phyloP scores from a whole-genome alignment of 2,329 filamentous ascomycete genomes.

The Geosmithia putterillii region DNA sequence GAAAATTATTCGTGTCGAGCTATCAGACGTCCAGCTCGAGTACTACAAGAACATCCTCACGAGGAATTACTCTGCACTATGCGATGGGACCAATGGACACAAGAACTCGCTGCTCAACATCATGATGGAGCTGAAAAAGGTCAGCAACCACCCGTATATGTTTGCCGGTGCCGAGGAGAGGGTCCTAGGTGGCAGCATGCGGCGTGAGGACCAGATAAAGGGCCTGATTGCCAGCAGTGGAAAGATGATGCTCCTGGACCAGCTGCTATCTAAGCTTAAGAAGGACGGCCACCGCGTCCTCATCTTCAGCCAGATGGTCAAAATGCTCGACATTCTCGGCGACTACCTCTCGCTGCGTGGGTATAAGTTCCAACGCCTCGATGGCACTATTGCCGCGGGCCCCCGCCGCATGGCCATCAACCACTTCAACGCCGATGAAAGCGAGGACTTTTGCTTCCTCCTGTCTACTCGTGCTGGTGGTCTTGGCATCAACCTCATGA shows the following conservation, averaged over 20 bases:
- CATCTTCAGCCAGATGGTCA: conserved; percentile 99
- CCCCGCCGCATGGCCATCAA: conserved; percentile 90
- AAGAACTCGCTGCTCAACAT: conserved; percentile 95
- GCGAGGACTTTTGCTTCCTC: conserved; percentile 91
- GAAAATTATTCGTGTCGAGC: conserved; percentile 95
- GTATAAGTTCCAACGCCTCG: conserved; percentile 90
- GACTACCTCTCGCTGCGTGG: conserved; percentile 88
- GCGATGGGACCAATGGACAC: conserved; percentile 78
- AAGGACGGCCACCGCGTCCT: conserved; percentile 89
- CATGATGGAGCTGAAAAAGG: conserved; percentile 99
- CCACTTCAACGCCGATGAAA: conserved; percentile 94
- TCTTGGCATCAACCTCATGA: conserved; percentile 98
- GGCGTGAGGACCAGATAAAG: conserved; percentile 83
- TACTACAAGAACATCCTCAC: conserved; percentile 99
- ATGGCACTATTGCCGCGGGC: conserved; percentile 84
- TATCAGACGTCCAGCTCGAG: conserved; percentile 91
- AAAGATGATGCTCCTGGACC: conserved; percentile 98
- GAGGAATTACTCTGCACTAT: conserved; percentile 87
- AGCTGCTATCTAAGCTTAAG: conserved; percentile 85
- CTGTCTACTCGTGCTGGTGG: conserved; percentile 92
- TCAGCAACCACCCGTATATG: conserved; percentile 98
- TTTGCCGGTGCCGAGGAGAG: conserved; percentile 89
- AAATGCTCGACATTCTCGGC: conserved; percentile 90
- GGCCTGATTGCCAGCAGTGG: conserved; percentile 92
- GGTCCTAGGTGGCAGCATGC: conserved; percentile 66